phyloP scores from a whole-genome alignment of 2,329 filamentous ascomycete genomes.

The Cercospora canescens region DNA sequence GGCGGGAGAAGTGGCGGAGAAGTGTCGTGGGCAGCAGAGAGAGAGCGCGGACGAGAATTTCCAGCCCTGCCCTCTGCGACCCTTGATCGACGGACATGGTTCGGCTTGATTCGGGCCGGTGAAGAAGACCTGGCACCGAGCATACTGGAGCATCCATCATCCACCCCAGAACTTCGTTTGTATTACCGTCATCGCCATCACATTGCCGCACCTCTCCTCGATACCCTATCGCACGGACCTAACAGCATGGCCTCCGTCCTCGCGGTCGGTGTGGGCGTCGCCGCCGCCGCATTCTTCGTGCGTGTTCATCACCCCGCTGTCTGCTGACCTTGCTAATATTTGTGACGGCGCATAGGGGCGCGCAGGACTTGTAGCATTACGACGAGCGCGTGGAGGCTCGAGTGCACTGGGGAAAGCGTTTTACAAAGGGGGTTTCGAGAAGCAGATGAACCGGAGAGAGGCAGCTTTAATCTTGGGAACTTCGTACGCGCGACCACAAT shows the following conservation, averaged over 20 bases:
- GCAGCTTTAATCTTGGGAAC: constrained; percentile 88
- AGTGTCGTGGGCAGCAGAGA: not conserved
- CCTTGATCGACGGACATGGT: not conserved
- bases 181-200: not conserved
- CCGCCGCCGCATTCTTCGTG: constrained; percentile 67
- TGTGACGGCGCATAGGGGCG: constrained; percentile 65
- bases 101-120: not conserved
- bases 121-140: not conserved
- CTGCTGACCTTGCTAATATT: not conserved
- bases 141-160: not conserved
- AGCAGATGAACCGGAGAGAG: constrained; percentile 89
- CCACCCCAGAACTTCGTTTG: not conserved
- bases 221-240: not conserved
- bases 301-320: constrained; percentile 17
- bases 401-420: constrained; percentile 85
- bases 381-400: constrained; percentile 72
- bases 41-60: not conserved
- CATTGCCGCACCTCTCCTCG: not conserved
- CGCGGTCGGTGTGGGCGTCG: constrained; percentile 61
- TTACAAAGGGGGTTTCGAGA: constrained; percentile 98
- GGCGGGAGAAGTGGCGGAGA: not conserved
- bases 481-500: constrained; percentile 60
- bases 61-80: not conserved
- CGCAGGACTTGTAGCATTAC: constrained; percentile 85
- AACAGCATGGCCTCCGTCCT: constrained; percentile 60